Evolutionary conservation across 2,329 filamentous ascomycete species (phyloP), one percentile per base, ranked within the genome.

Genomic region (Fusarium multiceps): DNA sequence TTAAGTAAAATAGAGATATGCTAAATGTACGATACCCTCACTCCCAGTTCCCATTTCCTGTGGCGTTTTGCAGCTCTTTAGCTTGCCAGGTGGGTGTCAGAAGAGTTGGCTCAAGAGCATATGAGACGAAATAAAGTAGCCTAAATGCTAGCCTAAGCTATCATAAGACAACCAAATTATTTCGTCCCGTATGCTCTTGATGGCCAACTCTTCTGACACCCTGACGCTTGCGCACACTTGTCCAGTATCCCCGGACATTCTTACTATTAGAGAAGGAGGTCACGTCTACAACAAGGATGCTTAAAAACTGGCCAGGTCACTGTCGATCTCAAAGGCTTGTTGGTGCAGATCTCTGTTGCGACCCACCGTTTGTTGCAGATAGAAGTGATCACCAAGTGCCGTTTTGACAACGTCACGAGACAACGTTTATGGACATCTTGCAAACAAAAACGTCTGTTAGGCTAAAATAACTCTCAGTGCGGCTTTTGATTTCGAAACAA

Each of bases 401-500:
- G 16, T 16, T 55, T 20, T 21, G 5, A 27, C 7, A n/a, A 20
- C 11, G 28, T 28, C 14, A 20, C 30, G 20, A 20, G 23, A 46
- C 37, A 20, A 27, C 12, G 10, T 27, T 51, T 21, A n/a, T 20
- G 13, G 34, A 13, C 10, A 47, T 25, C 6, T 32, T 40, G n/a
- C 51, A 45, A 41, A 30, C 10, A 28, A 37, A 51, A 42, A 20
- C 25, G 57, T 55, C 58, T 13, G 34, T 21, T 53, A 25, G 16
- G n/a, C 46, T 28, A 40, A 10, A 42, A 55, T 20, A 42, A 42
- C 20, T 28, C 40, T 51, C 41, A 16, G 7, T 28, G 41, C 42
- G n/a, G 47, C 34, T 58, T 74, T 63, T 75, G 65, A 64, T 63
- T 40, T 47, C 49, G 50, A 66, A 53, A 56, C 54, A 59, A 43